Evolutionary conservation across 768 basidiomycete genomes (phyloP), one percentile per base, ranked within the genome.

Genomic region (Naganishia vishniacii): DNA sequence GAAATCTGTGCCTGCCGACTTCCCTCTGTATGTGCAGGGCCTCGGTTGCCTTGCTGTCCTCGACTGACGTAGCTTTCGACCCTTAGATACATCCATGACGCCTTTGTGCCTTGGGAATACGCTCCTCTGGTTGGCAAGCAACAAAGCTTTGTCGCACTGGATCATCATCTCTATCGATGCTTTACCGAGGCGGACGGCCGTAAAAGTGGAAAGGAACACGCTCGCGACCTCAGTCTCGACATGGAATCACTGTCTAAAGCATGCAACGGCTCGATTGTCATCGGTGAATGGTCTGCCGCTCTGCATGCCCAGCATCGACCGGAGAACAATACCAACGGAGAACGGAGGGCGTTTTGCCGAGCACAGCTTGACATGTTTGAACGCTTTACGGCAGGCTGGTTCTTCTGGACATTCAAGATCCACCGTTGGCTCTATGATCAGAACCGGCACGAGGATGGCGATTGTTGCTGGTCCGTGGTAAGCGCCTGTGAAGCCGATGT

Each of bases 141-240:
- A 61, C 69, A 73, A 0, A 85, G 86, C 67, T 83, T 84, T 29
- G 78, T 85, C 20, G 84, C 86, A 15, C 78, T 90, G 42, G 89
- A 91, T 73, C 87, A 89, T 68, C 89, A 91, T 71, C 81, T 91
- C 23, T 91, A 91, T 71, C 83, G 89, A 26, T 89, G 88, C 75
- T 89, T 89, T 74, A 87, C 87, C 0, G 65, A 73, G 0, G 77
- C 77, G 0, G 89, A 91, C 73, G 82, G 76, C 18, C 65, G 73
- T 0, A 84, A 83, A 3, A 73, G 82, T 7, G 87, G 82, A 0
- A 71, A 80, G 3, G 80, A 82, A 46, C 88, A 88, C 70, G 80
- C 84, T 7, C 70, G 73, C 47, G 75, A 81, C 0, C 77, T 89
- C 20, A 67, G 74, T 73, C 80, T 82, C 72, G 0, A 78, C 74